Conservation (phyloP, 331 rosid species). For the Cucumis variabilis region DNA sequence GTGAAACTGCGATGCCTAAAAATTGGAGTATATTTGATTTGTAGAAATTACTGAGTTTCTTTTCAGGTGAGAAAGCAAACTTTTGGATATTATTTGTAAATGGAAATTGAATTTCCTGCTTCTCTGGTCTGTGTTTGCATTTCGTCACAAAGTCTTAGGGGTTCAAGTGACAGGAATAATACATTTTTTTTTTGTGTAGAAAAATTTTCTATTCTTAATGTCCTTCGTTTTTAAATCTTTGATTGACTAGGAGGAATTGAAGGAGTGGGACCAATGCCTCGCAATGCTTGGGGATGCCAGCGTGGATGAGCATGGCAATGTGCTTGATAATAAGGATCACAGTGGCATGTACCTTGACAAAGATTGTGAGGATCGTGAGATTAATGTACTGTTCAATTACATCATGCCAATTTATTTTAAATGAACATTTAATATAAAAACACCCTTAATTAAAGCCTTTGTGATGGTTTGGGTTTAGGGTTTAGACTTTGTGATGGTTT, state of each 20-base stretch:
- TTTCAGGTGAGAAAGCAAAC: not conserved
- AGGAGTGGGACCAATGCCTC: slow-evolving; percentile 96
- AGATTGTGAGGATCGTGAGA: slow-evolving; percentile 88
- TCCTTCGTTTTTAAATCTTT: not conserved
- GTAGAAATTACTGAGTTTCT: not conserved
- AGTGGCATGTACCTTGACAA: slow-evolving; percentile 83
- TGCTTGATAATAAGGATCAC: slow-evolving; percentile 62
- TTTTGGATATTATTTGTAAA: not conserved
- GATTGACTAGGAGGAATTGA: slow-evolving; percentile 75
- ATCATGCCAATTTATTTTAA: not conserved
- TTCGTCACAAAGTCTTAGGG: not conserved
- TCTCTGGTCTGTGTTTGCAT: not conserved
- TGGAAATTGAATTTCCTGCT: slow-evolving; percentile 8
- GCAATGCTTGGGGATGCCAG: slow-evolving; percentile 80
- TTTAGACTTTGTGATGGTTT: not conserved
- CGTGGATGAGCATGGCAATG: slow-evolving; percentile 81
- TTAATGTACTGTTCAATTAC: slow-evolving; percentile 55
- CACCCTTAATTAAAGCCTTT: not conserved
- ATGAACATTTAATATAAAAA: not conserved
- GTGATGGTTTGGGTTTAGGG: too few species aligned
- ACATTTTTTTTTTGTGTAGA: not conserved
- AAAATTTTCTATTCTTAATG: too few species aligned
- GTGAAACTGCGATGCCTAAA: too few species aligned
- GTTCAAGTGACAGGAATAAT: not conserved
- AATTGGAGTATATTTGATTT: too few species aligned